These are phyloP conservation scores for Lipomyces starkeyi DNA, from an alignment of 805 yeast genomes.

Conservation along the genomic window DNA sequence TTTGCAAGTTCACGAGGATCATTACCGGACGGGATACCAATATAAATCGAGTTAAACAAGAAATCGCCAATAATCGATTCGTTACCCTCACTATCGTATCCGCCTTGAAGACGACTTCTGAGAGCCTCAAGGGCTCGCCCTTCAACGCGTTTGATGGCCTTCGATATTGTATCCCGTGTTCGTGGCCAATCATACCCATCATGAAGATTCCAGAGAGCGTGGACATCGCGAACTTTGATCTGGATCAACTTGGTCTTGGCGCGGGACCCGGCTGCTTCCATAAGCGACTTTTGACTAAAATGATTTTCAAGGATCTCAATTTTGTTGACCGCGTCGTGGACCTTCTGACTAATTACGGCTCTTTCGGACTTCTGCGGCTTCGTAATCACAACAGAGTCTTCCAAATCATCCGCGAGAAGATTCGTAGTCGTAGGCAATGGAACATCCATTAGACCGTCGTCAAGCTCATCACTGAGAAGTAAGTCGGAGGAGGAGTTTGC, in stretches of 20 bases:
- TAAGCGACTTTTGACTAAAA: constrained; percentile 35
- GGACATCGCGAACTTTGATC: constrained; percentile 35
- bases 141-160: constrained; percentile 70
- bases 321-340: constrained; percentile 28
- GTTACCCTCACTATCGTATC: constrained; percentile 30
- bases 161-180: constrained; percentile 69
- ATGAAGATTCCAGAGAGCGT: constrained; percentile 54
- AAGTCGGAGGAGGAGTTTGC: constrained; percentile 7
- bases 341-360: constrained; percentile 5
- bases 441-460: constrained; percentile 13
- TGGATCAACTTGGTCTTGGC: constrained; percentile 19
- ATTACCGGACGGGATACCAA: constrained; percentile 59
- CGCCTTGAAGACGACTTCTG: constrained; percentile 27
- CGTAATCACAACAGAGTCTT: background rate
- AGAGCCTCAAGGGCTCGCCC: constrained; percentile 51
- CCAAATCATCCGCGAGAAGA: background rate
- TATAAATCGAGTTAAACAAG: constrained; percentile 79
- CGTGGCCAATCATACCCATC: constrained; percentile 95
- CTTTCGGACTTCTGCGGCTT: background rate
- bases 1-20: constrained; percentile 50
- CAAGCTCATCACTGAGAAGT: background rate
- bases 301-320: constrained; percentile 41
- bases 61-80: constrained; percentile 59
- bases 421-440: constrained; percentile 13
- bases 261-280: constrained; percentile 36